Base-by-base conservation (phyloP, 768 basidiomycete genomes). In the Xerocomus spinulosus region DNA sequence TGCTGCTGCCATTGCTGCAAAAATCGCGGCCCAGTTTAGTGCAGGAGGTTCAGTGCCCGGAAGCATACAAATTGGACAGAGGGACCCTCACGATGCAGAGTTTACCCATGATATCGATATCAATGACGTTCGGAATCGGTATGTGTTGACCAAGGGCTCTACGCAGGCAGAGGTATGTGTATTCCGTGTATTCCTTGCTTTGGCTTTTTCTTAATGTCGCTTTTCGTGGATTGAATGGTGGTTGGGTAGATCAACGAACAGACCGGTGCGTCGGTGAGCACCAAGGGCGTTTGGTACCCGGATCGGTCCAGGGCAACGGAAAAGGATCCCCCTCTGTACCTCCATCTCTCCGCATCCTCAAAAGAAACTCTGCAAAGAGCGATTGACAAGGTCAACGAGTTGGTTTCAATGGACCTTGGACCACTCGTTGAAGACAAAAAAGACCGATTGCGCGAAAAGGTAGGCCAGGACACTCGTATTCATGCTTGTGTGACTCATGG, bases 281-380 rank as follows among this genome's bases (percentile, higher is more conserved):
- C 95, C 21, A 92, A 93, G 71, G 95, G 95, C 18, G 76, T 85
- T 4, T 98, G 95, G 95, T 92, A 96, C 60, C 95, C 95, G 0
- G 95, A 98, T 73, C 78, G 90, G 52, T 73, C 77, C 42, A 95
- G 87, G 67, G 92, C 94, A 6, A 91, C 87, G 13, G 90, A 94
- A 53, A 91, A 83, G 63, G 93, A 97, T 59, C 92, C 92, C 24
- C 88, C 95, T 18, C 70, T 98, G 50, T 97, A 95, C 69, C 81
- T 98, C 25, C 95, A 97, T 66, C 85, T 98, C 57, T 82, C 90
- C 18, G 95, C 92, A 8, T 75, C 76, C 30, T 71, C 82, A 20
- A 73, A 78, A 53, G 85, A 87, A 30, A 68, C 75, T 46, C 66
- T 92, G 49, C 78, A 88, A 48, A 76, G 64, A 9, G 89, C 85